phyloP scores from a whole-genome alignment of 495 filamentous ascomycete genomes.

The Hypoxylon intermedium region DNA sequence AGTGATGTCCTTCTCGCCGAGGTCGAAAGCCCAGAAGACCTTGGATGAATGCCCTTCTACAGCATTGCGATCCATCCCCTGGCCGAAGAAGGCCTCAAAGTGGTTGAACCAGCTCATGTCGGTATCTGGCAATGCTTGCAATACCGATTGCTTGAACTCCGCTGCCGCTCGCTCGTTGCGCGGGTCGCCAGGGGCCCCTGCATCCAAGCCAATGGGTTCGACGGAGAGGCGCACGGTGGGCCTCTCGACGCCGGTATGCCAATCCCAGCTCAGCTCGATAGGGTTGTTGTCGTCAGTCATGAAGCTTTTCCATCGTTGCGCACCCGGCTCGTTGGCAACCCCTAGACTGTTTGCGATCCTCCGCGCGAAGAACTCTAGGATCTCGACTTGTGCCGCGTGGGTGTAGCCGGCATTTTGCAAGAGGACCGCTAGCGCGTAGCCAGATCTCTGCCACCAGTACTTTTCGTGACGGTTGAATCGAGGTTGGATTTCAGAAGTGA shows the following conservation, averaged over 20 bases:
- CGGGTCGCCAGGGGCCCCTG: slow-evolving; percentile 40
- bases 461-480: slow-evolving; percentile 8
- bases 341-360: slow-evolving; percentile 11
- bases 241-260: slow-evolving; percentile 16
- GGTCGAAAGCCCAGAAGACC: slow-evolving; percentile 44
- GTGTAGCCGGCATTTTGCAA: slow-evolving; percentile 22
- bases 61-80: background rate
- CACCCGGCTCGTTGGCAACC: slow-evolving; percentile 4
- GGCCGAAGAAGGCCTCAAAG: slow-evolving; percentile 29
- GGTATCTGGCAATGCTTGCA: slow-evolving; percentile 12
- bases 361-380: slow-evolving; percentile 21
- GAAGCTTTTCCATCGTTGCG: slow-evolving; percentile 44
- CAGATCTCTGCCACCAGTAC: slow-evolving; percentile 19
- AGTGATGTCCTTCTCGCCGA: slow-evolving; percentile 20
- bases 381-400: slow-evolving; percentile 9
- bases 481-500: slow-evolving; percentile 7
- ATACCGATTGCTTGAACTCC: slow-evolving; percentile 18
- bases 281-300: slow-evolving; percentile 51
- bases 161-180: slow-evolving; percentile 23
- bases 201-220: slow-evolving; percentile 40
- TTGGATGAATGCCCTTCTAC: slow-evolving; percentile 25
- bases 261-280: slow-evolving; percentile 50
- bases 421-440: slow-evolving; percentile 22
- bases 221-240: slow-evolving; percentile 44
- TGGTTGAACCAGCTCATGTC: slow-evolving; percentile 34